A percentile compares a stretch with the other conserved stretches of the same genome.
phyloP scores from a whole-genome alignment of 495 filamentous ascomycete genomes.

The Wilcoxina mikolae region DNA sequence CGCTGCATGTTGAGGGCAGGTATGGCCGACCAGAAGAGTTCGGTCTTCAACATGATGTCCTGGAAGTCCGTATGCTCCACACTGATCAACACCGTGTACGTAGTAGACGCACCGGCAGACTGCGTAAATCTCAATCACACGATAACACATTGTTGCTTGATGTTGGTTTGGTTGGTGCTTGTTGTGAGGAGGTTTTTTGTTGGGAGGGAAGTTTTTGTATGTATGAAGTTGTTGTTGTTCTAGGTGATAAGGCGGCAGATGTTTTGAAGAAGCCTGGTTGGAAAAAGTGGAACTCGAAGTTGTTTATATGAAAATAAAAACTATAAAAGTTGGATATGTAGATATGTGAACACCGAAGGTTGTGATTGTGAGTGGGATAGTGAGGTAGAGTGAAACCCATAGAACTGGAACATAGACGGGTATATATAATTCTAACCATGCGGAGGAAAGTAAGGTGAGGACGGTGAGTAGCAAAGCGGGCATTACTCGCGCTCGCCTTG shows the following conservation, averaged over 20 bases:
- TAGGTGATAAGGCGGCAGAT: background rate
- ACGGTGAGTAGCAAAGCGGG: background rate
- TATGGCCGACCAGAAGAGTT: constrained; percentile 65
- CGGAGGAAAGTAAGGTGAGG: background rate
- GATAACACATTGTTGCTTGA: constrained; percentile 48
- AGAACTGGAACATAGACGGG: background rate
- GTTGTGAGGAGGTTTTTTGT: constrained; percentile 2
- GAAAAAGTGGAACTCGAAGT: background rate
- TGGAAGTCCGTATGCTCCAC: constrained; percentile 50
- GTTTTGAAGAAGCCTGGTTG: background rate
- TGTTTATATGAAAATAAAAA: background rate
- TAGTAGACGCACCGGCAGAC: constrained; percentile 73
- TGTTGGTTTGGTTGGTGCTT: constrained; percentile 19
- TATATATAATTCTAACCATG: constrained; percentile 8
- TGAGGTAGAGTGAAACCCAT: background rate
- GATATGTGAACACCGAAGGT: constrained; percentile 2
- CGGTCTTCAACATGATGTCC: constrained; percentile 60
- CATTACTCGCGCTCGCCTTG: constrained; percentile 4
- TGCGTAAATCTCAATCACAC: constrained; percentile 59
- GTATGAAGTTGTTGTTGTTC: constrained; percentile 5
- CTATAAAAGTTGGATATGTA: background rate
- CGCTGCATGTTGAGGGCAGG: constrained; percentile 44
- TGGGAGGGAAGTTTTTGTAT: background rate
- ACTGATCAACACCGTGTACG: constrained; percentile 62
- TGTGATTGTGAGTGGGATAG: background rate